Evolutionary conservation across 331 rosid genomes (phyloP), one percentile per base, ranked within the genome.

Genomic region (Quercus tomentella): DNA sequence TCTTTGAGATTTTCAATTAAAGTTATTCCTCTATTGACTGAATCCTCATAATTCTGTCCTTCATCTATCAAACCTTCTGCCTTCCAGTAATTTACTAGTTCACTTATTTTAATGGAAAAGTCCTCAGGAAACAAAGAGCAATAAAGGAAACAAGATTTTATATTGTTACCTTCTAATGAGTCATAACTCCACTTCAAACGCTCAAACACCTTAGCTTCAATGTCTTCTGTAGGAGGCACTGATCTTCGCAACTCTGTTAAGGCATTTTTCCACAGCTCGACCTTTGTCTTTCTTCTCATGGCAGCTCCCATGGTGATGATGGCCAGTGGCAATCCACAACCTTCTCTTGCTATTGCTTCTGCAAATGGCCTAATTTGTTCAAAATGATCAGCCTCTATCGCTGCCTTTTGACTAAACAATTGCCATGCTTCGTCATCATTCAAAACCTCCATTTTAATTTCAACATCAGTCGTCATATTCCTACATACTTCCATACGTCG

Each of bases 1-100:
- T 80, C 83, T 15, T 81, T 81, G 57, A 75, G 71, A 75, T 49
- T 26, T 81, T 75, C 80, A 22, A 81, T 60, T 43, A 68, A 56
- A 9, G 80, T 45, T 75, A 68, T 31, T 58, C 84, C 84, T 56
- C 72, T 78, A 31, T 81, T 58, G 23, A 75, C 15, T 18, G 80
- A 43, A 67, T 58, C 80, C 77, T 58, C 77, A 25, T 43, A 69
- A 10, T 61, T 75, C 33, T 49, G 54, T 12, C 0, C 1, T 12
- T 14, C 54, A 12, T 49, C 18, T 12, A 49, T 49, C 5, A 49
- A 49, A 2, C 18, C 54, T 49, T 49, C 54, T 9, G 16, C 54
- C 17, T 3, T 12, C 54, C 54, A 49, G 5, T 14, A 14, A 3
- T 12, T 3, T 12, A 49, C 17, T 49, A 14, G 54, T 9, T 49